Evolutionary conservation across 768 basidiomycete genomes (phyloP), one percentile per base, ranked within the genome.

Genomic region (Mycena leptocephala): DNA sequence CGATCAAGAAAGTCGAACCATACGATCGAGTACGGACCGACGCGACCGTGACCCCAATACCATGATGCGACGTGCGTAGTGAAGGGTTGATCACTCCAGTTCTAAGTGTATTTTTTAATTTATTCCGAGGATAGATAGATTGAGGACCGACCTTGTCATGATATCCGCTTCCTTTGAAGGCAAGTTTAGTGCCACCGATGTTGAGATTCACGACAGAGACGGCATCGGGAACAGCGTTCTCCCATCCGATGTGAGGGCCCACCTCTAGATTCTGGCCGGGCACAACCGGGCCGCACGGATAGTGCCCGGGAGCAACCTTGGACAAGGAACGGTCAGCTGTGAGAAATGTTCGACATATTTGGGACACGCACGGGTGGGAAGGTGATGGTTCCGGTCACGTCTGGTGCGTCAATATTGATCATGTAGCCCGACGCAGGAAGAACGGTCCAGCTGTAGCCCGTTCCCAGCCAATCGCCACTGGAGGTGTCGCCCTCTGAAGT

Each of bases 1-100:
- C 26, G 22, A 13, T 35, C 63, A n/a, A 75, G 55, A n/a, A 68
- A 16, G 37, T 76, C 65, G 61, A 76, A 76, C 78, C 75, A 78
- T n/a, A 78, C 74, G 75, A 78, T 53, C 61, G 75, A 76, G 46
- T 78, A 78, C 1, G 78, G 75, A 1, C 78, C 78, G 24, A 78
- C 18, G n/a, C 78, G 56, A 3, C 72, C 75, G 61, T 78, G 77
- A 26, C 77, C 77, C 77, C 77, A 78, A 39, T 72, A 66, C 74
- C 74, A 78, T 26, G 46, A 62, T 14, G 9, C 33, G 2, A 76
- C 58, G 55, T 26, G 59, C 18, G 26, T 28, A 22, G 13, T 24
- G 58, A 78, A 76, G 1, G 74, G 77, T 55, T 67, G 37, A 35
- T 51, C 55, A 30, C 58, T 58, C 77, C 77, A 78, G 22, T 73